phyloP scores from a whole-genome alignment of 192 early-diverging fungal genomes.

The Backusella luteola region DNA sequence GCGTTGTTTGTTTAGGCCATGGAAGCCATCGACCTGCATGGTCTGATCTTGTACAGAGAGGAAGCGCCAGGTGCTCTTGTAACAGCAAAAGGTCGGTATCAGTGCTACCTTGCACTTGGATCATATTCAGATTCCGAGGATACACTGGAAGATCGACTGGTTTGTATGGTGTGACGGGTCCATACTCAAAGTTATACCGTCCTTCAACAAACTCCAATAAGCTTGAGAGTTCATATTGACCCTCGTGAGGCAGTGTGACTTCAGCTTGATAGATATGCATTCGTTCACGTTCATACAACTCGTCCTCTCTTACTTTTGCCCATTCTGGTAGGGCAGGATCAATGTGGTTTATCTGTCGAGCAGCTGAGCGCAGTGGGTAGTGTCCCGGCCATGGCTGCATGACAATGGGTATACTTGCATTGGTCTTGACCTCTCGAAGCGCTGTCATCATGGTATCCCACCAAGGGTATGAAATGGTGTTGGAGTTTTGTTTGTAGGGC shows the following conservation, averaged over 20 bases:
- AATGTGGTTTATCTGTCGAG: background rate
- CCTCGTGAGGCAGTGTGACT: conserved; percentile 39
- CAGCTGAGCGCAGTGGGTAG: background rate
- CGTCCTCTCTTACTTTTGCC: background rate
- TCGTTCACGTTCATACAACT: conserved; percentile 18
- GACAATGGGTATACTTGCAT: conserved; percentile 11
- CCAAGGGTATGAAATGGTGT: conserved; percentile 6
- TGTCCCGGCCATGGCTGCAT: conserved; percentile 28
- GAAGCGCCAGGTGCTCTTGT: conserved; percentile 39
- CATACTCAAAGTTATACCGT: conserved; percentile 48
- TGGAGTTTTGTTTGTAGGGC: conserved; percentile 2
- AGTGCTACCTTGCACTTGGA: background rate
- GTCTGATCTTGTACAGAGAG: conserved; percentile 38
- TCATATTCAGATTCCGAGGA: conserved; percentile 7
- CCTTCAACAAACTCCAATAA: conserved; percentile 45
- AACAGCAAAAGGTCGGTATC: background rate
- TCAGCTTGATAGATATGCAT: conserved; percentile 52
- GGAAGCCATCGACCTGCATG: conserved; percentile 46
- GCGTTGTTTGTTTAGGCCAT: background rate
- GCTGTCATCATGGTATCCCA: conserved; percentile 28
- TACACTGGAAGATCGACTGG: conserved; percentile 33
- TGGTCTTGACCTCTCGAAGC: background rate
- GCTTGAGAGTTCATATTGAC: conserved; percentile 33
- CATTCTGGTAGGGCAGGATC: conserved; percentile 10
- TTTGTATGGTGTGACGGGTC: conserved; percentile 30